phyloP scores from a whole-genome alignment of 169 alveolate genomes.

The Cryptosporidium muris region DNA sequence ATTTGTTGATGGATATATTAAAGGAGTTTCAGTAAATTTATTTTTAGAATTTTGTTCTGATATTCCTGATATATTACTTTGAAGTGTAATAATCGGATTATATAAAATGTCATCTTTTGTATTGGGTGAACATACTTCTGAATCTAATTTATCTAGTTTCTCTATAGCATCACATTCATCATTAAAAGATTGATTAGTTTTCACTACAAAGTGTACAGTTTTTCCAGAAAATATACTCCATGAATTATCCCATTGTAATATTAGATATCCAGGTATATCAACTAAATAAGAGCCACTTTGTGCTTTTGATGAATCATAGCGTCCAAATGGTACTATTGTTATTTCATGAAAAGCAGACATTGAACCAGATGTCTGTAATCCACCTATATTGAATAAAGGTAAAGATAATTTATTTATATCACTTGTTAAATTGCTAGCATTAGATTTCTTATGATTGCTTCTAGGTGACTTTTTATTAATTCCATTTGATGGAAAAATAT shows the following conservation, averaged over 20 bases:
- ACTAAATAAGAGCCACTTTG: slow-evolving; percentile 59
- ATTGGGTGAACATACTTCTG: neutral
- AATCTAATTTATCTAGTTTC: neutral
- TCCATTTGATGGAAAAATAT: too few relatives aligned
- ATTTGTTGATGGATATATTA: too few relatives aligned
- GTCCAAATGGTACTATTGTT: slow-evolving; percentile 25
- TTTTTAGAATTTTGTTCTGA: too few relatives aligned
- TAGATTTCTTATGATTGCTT: neutral
- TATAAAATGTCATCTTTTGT: neutral
- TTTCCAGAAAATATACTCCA: slow-evolving; percentile 70
- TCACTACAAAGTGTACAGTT: slow-evolving; percentile 63
- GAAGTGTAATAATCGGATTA: too few relatives aligned
- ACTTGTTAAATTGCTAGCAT: neutral
- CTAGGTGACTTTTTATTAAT: neutral
- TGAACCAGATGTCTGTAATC: too few relatives aligned
- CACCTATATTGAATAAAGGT: too few relatives aligned
- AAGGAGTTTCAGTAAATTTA: too few relatives aligned
- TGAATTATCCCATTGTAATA: slow-evolving; percentile 66
- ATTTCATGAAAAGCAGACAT: slow-evolving; percentile 22
- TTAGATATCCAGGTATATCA: slow-evolving; percentile 44
- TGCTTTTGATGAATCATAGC: slow-evolving; percentile 69
- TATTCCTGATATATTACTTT: too few relatives aligned
- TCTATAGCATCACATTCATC: neutral
- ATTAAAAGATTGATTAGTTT: slow-evolving; percentile 18
- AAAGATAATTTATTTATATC: neutral